Conservation (phyloP, 1,284 basidiomycete genomes). For the Coriolopsis trogii region DNA sequence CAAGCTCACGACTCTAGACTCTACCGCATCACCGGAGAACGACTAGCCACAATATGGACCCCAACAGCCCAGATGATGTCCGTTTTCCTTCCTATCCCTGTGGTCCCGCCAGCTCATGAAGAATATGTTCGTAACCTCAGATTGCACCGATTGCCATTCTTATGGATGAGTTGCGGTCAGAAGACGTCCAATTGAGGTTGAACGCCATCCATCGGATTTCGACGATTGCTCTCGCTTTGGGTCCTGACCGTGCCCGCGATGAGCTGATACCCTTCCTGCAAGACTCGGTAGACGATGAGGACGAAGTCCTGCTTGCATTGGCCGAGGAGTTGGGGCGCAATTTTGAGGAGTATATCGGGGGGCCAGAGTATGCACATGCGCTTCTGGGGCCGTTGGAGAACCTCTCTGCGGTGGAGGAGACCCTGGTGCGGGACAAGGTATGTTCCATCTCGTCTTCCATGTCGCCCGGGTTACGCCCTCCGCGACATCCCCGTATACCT, state of each 20-base stretch:
- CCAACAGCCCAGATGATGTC: conserved; percentile 20
- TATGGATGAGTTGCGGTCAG: conserved; percentile 94
- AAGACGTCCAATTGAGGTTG: conserved; percentile 93
- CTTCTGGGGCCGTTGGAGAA: conserved; percentile 95
- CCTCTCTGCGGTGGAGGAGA: conserved; percentile 96
- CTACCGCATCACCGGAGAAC: background rate
- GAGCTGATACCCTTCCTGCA: conserved; percentile 97
- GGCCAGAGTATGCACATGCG: conserved; percentile 86
- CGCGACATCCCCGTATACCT: background rate
- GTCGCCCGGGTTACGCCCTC: background rate
- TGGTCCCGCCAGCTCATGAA: background rate
- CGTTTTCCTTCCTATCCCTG: background rate
- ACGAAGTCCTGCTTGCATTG: conserved; percentile 95
- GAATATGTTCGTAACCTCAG: conserved; percentile 37
- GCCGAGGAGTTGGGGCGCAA: conserved; percentile 95
- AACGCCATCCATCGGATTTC: conserved; percentile 98
- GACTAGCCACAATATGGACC: conserved; percentile 19
- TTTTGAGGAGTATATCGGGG: conserved; percentile 95
- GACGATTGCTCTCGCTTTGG: conserved; percentile 97
- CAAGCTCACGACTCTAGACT: too few relatives aligned
- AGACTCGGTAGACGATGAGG: conserved; percentile 99
- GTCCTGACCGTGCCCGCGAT: conserved; percentile 92
- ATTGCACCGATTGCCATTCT: conserved; percentile 87
- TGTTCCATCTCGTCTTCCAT: conserved; percentile 7
- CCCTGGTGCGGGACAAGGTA: conserved; percentile 97